Evolutionary conservation across 1,284 basidiomycete species (phyloP), one percentile per base, ranked within the genome.

Genomic region (Naganishia cerealis): DNA sequence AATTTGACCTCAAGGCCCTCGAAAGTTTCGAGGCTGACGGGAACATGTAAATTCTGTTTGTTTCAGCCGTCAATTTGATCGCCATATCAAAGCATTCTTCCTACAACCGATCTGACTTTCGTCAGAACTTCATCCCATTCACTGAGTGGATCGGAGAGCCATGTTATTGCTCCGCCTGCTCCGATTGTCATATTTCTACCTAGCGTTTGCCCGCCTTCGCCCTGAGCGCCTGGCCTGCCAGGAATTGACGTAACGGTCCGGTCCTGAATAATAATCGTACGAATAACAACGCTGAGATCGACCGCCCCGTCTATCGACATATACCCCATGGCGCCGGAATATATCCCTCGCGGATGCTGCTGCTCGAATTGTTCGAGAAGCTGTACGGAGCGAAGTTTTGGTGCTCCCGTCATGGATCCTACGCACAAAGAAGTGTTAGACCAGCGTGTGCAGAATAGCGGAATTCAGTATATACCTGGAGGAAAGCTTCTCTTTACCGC

Each of bases 381-480:
- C 79, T 95, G 90, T 0, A 97, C 90, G 61, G 90, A 92, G 21
- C 94, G 88, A 72, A 94, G 88, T 81, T 98, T 98, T 0, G 94
- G 95, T 0, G 95, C 95, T 21, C 95, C 94, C 0, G 95, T 98
- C 94, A 99, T 99, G 72, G 92, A 94, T 1, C 93, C 92, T 89
- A 75, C 68, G 13, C 10, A 9, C n/a, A 36, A 24, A 18, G 67
- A 57, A 13, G 39, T 56, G 53, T 56, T 26, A 56, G 59, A 21
- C 38, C 3, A 57, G 46, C 43, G 36, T 39, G 15, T 26, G n/a
- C 40, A 73, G 74, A 33, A 16, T 1, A 16, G 53, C 50, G 43
- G 46, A 16, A 54, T 12, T 39, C 26, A 10, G 38, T n/a, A 78
- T 83, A 69, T 72, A 89, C 91, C 93, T 61, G 93, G 92, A n/a